Evolutionary conservation across 1,284 basidiomycete genomes (phyloP).

Genomic region (Ceratobasidium sp.): DNA sequence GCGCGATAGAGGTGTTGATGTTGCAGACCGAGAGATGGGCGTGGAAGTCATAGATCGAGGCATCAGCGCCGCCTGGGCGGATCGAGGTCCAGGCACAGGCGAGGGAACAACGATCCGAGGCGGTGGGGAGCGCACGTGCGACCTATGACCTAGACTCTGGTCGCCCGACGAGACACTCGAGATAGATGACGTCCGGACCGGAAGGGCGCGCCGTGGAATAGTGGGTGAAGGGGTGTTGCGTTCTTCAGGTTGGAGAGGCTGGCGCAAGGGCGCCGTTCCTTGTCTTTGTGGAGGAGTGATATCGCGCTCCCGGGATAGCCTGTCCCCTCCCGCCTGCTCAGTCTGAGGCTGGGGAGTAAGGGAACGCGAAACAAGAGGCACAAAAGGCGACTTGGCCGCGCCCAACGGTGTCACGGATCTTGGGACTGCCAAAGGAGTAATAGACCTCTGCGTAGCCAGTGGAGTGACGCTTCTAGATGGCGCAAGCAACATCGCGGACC

Average conservation of each 20-base stretch:
- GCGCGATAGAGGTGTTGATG: slow-evolving; percentile 1
- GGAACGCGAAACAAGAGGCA: slow-evolving; percentile 6
- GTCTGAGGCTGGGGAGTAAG: slow-evolving; percentile 19
- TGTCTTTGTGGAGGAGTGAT: background rate
- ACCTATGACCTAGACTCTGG: slow-evolving; percentile 2
- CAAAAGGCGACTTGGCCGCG: background rate
- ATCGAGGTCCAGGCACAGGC: slow-evolving; percentile 9
- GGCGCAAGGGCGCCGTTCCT: background rate
- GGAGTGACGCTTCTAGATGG: background rate
- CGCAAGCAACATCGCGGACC: background rate
- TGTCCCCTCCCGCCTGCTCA: background rate
- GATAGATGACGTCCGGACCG: slow-evolving; percentile 23
- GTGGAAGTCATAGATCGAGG: slow-evolving; percentile 18
- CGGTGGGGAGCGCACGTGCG: slow-evolving; percentile 7
- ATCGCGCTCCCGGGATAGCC: background rate
- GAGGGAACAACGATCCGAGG: slow-evolving; percentile 4
- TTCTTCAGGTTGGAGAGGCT: background rate
- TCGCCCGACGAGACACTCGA: slow-evolving; percentile 29
- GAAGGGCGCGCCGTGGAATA: slow-evolving; percentile 12
- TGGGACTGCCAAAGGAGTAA: background rate
- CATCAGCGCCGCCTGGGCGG: slow-evolving; percentile 5
- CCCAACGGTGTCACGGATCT: slow-evolving; percentile 6
- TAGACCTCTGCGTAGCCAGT: background rate
- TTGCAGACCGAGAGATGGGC: slow-evolving; percentile 10
- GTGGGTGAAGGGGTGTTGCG: slow-evolving; percentile 28